Evolutionary conservation across 352 stramenopile genomes (phyloP), one percentile per base, ranked within the genome.

Genomic region (Phytophthora pisi): DNA sequence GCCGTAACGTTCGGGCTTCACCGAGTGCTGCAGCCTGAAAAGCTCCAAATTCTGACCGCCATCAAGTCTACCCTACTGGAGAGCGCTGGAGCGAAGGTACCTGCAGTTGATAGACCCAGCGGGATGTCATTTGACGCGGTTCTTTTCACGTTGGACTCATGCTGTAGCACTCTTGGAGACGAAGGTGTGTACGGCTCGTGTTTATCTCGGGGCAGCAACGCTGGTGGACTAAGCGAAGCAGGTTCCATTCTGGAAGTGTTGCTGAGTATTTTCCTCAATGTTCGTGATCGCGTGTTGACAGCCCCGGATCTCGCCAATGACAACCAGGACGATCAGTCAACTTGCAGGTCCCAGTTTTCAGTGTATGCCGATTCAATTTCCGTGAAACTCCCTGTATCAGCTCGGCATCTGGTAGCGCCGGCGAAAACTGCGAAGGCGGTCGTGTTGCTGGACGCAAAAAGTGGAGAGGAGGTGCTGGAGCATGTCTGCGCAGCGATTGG

Each of bases 321-420:
- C 24, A 50, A 72, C 15, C 18, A 55, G 15, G 58, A 13, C 4
- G 54, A 53, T 11, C 24, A 65, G 5, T 42, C 56, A 11, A 53
- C 5, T 18, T 61, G 47, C 13, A 62, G 31, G 2, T 49, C 77
- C 15, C 62, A 75, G 10, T 86, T 89, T 49, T 84, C 80, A 1
- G 61, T 84, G 7, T 89, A 86, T 46, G 50, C 70, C n/a, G 78
- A 85, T 54, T 74, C 78, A 9, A 78, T 89, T 43, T 64, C 61
- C 13, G 13, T 61, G 8, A 89, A 84, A 55, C 81, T 85, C 45
- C 80, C 80, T 28, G 50, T 38, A 30, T 64, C 57, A 4, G 60
- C 78, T 5, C 78, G 78, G 4, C 70, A 81, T 65, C 59, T 89
- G 10, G 60, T 80, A 18, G 38, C 30, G 5, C 53, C 47, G 3